Evolutionary conservation across 2,329 filamentous ascomycete genomes (phyloP).

Genomic region (Sporothrix mexicana): DNA sequence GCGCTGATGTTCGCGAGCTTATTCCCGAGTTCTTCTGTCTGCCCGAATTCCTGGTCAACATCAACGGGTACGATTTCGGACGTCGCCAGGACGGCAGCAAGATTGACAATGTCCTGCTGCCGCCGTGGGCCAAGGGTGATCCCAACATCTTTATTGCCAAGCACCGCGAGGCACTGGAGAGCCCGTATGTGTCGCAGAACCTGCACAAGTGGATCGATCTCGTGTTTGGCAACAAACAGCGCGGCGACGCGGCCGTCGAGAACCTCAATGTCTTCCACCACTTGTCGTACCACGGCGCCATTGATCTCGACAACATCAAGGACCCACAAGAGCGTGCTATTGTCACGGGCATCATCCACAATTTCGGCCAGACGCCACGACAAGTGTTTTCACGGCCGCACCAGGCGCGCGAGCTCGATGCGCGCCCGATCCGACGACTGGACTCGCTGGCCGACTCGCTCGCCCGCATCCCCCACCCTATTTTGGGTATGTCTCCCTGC

Average conservation of each 20-base stretch:
- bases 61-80: constrained; percentile 94
- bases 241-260: constrained; percentile 88
- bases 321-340: constrained; percentile 86
- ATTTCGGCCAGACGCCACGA: constrained; percentile 96
- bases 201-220: constrained; percentile 96
- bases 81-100: constrained; percentile 76
- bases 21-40: constrained; percentile 98
- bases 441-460: constrained; percentile 80
- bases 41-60: constrained; percentile 91
- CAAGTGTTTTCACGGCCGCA: constrained; percentile 89
- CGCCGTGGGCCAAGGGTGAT: constrained; percentile 95
- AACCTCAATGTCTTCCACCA: constrained; percentile 95
- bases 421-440: constrained; percentile 70
- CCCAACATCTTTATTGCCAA: constrained; percentile 95
- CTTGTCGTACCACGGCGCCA: constrained; percentile 91
- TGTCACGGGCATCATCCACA: constrained; percentile 95
- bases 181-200: constrained; percentile 86
- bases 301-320: constrained; percentile 86
- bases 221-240: constrained; percentile 92
- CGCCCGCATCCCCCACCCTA: constrained; percentile 76
- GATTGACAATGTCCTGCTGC: constrained; percentile 87
- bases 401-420: constrained; percentile 71
- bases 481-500: constrained; percentile 62
- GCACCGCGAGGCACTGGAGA: constrained; percentile 93
- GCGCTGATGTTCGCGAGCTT: constrained; percentile 91